Base-by-base conservation (phyloP, 2,329 filamentous ascomycete genomes). In the Chrysoporthe deuterocubensis region DNA sequence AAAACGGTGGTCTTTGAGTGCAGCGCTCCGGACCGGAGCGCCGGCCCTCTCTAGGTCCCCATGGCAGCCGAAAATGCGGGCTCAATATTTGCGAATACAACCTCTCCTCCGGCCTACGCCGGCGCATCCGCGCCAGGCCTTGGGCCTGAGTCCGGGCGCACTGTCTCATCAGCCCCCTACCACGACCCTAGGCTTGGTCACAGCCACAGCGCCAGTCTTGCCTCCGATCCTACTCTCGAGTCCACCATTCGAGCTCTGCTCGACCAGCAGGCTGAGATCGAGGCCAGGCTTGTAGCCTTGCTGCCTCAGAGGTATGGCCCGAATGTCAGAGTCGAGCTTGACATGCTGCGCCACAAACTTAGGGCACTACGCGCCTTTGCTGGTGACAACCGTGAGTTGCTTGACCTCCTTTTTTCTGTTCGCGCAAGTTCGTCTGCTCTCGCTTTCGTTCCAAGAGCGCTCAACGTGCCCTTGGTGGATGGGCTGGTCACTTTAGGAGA, bases 261-360 rank as follows among this genome's bases (percentile, higher is more conserved):
- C 68, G 81, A 83, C 70, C 84, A 87, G 74, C 84, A 85, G 73
- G 82, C 82, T 73, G 83, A 84, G 70, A 84, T 86, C 72, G 82
- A 85, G 72, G 80, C 84, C 70, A 82, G 81, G 74, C 79, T 86
- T 64, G 80, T 82, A 67, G 78, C 79, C 68, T 76, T 86, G 60
- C 78, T 86, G 18, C 81, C 82, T 65, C 78, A 78, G 71, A 83
- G 81, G 71, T 81, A 83, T 77, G 80, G 80, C 60, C 79, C 81
- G 64, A 82, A 85, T 74, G 76, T 81, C 71, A 80, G 79, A 69
- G 71, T 81, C 61, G 86, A 88, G 78, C 77, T 86, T 40, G 80
- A 81, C 63, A 86, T 87, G 83, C 78, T 89, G 72, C 84, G 83
- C 68, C 81, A 85, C 76, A 88, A 88, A 76, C 77, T 84, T 66